A percentile compares a stretch with the other conserved stretches of the same genome.
phyloP scores from a whole-genome alignment of 177 flowering plant genomes.

The Tripterygium wilfordii region DNA sequence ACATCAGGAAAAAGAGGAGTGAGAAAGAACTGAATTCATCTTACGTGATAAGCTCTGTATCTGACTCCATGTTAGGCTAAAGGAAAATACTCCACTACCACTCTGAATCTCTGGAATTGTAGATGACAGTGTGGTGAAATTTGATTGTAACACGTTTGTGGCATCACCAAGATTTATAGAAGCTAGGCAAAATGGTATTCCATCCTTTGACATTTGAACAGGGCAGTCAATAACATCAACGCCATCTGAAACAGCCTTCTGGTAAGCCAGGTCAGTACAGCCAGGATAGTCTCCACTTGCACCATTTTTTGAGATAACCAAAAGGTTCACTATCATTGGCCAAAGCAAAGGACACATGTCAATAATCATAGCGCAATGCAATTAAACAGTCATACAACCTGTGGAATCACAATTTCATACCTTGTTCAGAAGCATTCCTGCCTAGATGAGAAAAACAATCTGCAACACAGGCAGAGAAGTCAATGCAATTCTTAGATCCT shows the following conservation, averaged over 20 bases:
- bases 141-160: conserved; percentile 42
- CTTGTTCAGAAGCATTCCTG: conserved; percentile 46
- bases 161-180: conserved; percentile 67
- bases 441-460: conserved; percentile 74
- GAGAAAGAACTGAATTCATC: conserved; percentile 10
- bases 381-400: too few relatives aligned
- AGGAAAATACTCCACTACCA: conserved; percentile 54
- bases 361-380: too few relatives aligned
- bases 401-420: too few relatives aligned
- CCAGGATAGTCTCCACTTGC: conserved; percentile 91
- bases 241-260: conserved; percentile 74
- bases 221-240: conserved; percentile 79
- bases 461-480: conserved; percentile 28
- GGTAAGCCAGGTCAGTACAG: conserved; percentile 77
- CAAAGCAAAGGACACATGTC: not conserved
- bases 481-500: not conserved
- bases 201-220: conserved; percentile 85
- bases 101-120: conserved; percentile 45
- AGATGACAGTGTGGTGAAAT: conserved; percentile 22
- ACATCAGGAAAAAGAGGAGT: too few relatives aligned
- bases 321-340: conserved; percentile 38
- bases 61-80: conserved; percentile 66
- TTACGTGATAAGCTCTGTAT: conserved; percentile 70
- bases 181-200: conserved; percentile 66
- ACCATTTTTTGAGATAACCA: conserved; percentile 70